Evolutionary conservation across 805 yeast genomes (phyloP), one percentile per base, ranked within the genome.

Genomic region (Metschnikowia vanudenii): DNA sequence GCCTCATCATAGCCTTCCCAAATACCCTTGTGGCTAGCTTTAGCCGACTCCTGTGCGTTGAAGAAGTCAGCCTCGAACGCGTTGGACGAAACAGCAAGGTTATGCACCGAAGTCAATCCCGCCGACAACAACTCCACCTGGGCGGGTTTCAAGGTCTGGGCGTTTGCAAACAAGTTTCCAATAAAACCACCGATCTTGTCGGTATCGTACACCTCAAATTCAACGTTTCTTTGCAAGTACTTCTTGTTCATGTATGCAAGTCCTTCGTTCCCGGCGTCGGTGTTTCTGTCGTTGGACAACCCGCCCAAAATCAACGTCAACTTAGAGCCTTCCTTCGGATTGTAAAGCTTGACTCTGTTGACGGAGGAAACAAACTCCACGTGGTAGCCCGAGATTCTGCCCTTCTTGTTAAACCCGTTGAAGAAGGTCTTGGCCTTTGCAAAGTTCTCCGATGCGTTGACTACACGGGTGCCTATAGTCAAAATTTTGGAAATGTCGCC

Each of bases 151-250:
- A 62, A 55, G 26, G 71, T 69, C 37, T 71, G 72, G 2, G 80
- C 74, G 12, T 76, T 77, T 10, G 80, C 58, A 59, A 69, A 85
- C 42, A 87, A 57, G 57, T 82, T 80, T 39, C 96, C 94, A 58
- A 87, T 80, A 59, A 89, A 89, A 0, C 86, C 88, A 47, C 96
- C 96, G 46, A 83, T 73, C 59, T 82, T 85, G 62, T 89, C 96
- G 43, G 79, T 78, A 47, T 79, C 83, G 53, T 79, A 79, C 17
- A 88, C 76, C 44, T 84, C 84, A 52, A 88, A 69, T 52, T 78
- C 81, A 36, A 88, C 87, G 51, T 82, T 88, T 60, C 89, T 78
- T 68, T 88, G 96, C 62, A 80, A 71, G 42, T 78, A 73, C 50
- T 77, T 76, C 50, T 74, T 75, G 56, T 71, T 73, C 49, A 82